phyloP scores from a whole-genome alignment of 441 rosid genomes.

The Populus hybrid region DNA sequence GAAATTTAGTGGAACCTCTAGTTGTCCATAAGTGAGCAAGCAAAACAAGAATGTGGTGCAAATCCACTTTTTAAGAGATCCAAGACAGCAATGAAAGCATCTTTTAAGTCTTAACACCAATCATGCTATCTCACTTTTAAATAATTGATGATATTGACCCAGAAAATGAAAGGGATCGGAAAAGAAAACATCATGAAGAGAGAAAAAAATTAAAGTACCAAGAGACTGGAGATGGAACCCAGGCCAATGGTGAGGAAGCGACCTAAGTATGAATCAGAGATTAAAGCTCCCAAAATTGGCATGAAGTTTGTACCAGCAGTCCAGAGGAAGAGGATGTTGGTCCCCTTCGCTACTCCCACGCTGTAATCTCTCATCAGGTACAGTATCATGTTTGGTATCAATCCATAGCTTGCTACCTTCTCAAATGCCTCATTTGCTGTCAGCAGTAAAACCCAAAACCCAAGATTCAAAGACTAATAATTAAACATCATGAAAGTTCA shows the following conservation, averaged over 20 bases:
- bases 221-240: constrained; percentile 57
- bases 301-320: constrained; percentile 66
- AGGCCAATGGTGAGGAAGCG: constrained; percentile 66
- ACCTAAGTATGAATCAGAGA: constrained; percentile 80
- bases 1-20: not conserved
- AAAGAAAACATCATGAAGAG: not conserved
- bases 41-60: not conserved
- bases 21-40: not conserved
- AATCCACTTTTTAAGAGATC: not conserved
- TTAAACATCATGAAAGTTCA: not conserved
- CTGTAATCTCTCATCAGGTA: constrained; percentile 62
- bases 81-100: not conserved
- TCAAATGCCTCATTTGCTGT: constrained; percentile 81
- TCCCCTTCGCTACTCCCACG: constrained; percentile 44
- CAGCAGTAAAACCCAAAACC: not conserved
- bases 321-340: constrained; percentile 64
- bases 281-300: constrained; percentile 68
- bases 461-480: constrained; percentile 5
- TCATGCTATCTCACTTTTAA: not conserved
- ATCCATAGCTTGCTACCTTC: constrained; percentile 76
- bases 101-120: not conserved
- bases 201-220: constrained; percentile 43
- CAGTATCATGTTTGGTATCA: constrained; percentile 65
- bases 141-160: not conserved
- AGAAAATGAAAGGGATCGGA: not conserved